Conservation (phyloP, 2,329 filamentous ascomycete genomes). For the Neurospora sp. region DNA sequence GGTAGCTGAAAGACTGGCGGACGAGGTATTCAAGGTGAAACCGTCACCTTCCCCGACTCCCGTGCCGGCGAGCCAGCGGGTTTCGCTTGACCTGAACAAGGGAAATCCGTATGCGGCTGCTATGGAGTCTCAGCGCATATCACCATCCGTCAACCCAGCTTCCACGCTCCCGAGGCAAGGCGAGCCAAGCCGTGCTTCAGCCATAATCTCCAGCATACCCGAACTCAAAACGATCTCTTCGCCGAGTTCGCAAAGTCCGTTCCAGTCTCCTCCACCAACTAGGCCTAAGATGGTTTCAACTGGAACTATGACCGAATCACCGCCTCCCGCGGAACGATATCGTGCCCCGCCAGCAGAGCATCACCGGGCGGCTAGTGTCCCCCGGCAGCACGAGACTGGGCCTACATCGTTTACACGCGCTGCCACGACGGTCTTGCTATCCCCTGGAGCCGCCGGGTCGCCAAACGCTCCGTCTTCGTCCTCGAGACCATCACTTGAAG, state of each 20-base stretch:
- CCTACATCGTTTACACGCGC: constrained; percentile 16
- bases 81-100: constrained; percentile 21
- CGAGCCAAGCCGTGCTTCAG: constrained; percentile 50
- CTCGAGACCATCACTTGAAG: constrained; percentile 61
- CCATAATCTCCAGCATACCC: constrained; percentile 53
- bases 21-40: constrained; percentile 66
- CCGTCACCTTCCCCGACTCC: constrained; percentile 17
- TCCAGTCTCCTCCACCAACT: constrained; percentile 20
- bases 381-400: constrained; percentile 23
- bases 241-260: constrained; percentile 25
- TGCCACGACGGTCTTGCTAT: constrained; percentile 17
- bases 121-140: constrained; percentile 21
- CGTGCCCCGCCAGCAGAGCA: constrained; percentile 32
- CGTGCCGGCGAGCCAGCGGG: constrained; percentile 21
- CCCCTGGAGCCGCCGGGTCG: constrained; percentile 18
- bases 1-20: constrained; percentile 62
- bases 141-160: constrained; percentile 28
- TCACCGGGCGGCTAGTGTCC: constrained; percentile 30
- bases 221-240: constrained; percentile 50
- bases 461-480: constrained; percentile 26
- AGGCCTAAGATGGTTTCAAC: constrained; percentile 40
- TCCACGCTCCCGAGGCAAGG: constrained; percentile 32
- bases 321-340: constrained; percentile 29
- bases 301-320: constrained; percentile 70
- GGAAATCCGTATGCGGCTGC: constrained; percentile 19